Percentiles rank a stretch among this genome's conserved stretches.
These are phyloP conservation scores for Plectosphaerella cucumerina DNA, from an alignment of 2,329 filamentous ascomycete species.

Conservation along the genomic window DNA sequence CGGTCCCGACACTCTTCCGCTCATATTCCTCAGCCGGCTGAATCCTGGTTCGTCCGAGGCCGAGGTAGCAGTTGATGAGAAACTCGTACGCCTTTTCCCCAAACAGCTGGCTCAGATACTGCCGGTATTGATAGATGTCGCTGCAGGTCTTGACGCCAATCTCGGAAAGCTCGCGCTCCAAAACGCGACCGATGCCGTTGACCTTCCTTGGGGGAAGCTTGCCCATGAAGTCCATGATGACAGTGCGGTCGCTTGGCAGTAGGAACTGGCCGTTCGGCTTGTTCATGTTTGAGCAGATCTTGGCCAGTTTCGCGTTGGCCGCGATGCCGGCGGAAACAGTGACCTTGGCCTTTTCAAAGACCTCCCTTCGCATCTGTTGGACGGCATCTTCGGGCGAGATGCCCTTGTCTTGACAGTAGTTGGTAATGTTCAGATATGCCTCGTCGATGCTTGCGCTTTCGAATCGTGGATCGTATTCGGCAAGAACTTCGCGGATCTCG, in stretches of 20 bases:
- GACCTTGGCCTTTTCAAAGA: slow-evolving; percentile 72
- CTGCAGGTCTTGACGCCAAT: slow-evolving; percentile 86
- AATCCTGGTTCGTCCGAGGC: slow-evolving; percentile 78
- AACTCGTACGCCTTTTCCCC: slow-evolving; percentile 91
- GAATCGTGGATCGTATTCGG: slow-evolving; percentile 84
- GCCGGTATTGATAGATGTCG: slow-evolving; percentile 75
- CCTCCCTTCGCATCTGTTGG: slow-evolving; percentile 70
- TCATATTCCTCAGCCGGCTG: slow-evolving; percentile 87
- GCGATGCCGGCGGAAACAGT: slow-evolving; percentile 94
- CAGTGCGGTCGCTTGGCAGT: slow-evolving; percentile 65
- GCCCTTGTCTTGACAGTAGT: slow-evolving; percentile 69
- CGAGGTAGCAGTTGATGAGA: slow-evolving; percentile 77
- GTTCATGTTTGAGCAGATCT: slow-evolving; percentile 92
- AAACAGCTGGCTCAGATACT: slow-evolving; percentile 72
- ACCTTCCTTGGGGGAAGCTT: slow-evolving; percentile 83
- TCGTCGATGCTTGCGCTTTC: slow-evolving; percentile 95
- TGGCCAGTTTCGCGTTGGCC: slow-evolving; percentile 87
- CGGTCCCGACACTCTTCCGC: slow-evolving; percentile 89
- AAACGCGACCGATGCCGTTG: slow-evolving; percentile 89
- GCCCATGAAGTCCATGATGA: slow-evolving; percentile 83
- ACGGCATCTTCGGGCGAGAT: slow-evolving; percentile 71
- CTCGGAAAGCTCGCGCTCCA: slow-evolving; percentile 85
- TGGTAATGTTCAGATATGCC: slow-evolving; percentile 91
- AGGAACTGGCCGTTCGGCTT: slow-evolving; percentile 93
- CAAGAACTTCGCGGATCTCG: slow-evolving; percentile 78